These are phyloP conservation scores for Bryoglossum gracile DNA, from an alignment of 495 filamentous ascomycete genomes.

Conservation along the genomic window DNA sequence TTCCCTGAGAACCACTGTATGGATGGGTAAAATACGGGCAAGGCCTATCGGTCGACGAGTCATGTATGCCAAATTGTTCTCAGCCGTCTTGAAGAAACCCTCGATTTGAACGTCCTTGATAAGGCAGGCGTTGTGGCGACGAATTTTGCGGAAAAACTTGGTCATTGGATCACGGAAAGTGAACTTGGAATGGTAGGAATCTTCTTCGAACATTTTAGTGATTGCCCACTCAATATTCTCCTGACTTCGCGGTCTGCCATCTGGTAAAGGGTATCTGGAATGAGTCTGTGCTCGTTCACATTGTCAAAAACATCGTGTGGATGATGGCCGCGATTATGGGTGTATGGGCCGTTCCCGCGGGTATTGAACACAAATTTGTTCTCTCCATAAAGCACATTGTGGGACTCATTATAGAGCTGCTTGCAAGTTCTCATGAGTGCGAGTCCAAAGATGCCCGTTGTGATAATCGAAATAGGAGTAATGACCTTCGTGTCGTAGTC, in stretches of 20 bases:
- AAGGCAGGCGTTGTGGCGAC: background rate
- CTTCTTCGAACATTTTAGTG: background rate
- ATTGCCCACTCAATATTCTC: background rate
- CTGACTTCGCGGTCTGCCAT: too few species aligned
- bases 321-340: background rate
- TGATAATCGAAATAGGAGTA: background rate
- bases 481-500: background rate
- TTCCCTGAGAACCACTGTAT: background rate
- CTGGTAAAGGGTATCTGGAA: too few species aligned
- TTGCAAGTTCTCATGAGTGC: background rate
- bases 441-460: background rate
- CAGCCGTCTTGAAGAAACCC: background rate
- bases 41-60: background rate
- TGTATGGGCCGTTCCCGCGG: background rate
- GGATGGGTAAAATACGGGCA: background rate
- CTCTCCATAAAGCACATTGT: background rate
- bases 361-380: constrained; percentile 1
- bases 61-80: background rate
- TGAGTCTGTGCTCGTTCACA: too few species aligned
- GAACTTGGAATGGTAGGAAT: background rate
- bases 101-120: background rate
- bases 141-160: background rate
- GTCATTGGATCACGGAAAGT: background rate
- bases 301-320: background rate
- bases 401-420: background rate